Conservation (phyloP, 768 basidiomycete species). For the Lactarius deliciosus region DNA sequence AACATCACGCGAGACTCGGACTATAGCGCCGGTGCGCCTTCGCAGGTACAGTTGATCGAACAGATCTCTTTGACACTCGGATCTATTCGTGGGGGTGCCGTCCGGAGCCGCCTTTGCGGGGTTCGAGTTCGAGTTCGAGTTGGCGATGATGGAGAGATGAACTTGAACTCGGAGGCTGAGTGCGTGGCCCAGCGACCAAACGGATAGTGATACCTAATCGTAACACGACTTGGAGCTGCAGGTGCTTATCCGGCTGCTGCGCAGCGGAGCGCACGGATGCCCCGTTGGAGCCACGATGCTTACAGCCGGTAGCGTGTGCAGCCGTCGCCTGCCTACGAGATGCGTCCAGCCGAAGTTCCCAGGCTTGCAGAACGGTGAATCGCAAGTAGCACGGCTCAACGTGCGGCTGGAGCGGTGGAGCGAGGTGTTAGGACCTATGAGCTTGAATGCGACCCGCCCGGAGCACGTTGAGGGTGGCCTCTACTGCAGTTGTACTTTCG, state of each 20-base stretch:
- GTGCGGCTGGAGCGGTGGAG: background rate
- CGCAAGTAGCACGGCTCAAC: background rate
- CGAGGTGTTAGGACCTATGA: background rate
- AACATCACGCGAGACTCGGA: background rate
- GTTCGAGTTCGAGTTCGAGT: background rate
- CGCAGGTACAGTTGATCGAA: conserved; percentile 1
- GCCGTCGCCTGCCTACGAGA: background rate
- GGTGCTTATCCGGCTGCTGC: background rate
- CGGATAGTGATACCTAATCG: background rate
- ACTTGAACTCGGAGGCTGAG: background rate
- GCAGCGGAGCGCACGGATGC: background rate
- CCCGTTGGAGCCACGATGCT: conserved; percentile 1
- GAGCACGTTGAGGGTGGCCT: background rate
- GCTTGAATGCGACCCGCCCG: background rate
- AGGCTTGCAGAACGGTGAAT: background rate
- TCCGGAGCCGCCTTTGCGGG: background rate
- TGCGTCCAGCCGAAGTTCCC: background rate
- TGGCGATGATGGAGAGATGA: background rate
- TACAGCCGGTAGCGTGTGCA: background rate
- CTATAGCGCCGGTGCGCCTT: background rate
- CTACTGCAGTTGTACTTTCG: background rate
- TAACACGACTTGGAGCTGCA: background rate
- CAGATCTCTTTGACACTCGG: background rate
- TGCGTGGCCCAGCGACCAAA: background rate
- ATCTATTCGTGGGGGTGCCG: background rate